Evolutionary conservation across 148 eudicot species (phyloP), one percentile per base, ranked within the genome.

Genomic region (Polygonum maritimum): DNA sequence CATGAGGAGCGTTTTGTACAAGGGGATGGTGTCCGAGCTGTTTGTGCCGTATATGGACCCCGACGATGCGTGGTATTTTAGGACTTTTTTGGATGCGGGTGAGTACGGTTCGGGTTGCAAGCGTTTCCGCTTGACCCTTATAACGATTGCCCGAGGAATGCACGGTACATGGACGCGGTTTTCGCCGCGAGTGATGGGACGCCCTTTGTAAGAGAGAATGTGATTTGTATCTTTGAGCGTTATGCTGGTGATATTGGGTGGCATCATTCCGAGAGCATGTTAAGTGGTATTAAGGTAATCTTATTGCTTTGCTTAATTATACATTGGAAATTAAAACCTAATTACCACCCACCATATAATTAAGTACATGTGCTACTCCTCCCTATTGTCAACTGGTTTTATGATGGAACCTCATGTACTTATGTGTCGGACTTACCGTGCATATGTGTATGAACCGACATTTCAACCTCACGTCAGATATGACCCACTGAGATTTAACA

Each of bases 1-100:
- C 82, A 16, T 81, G 76, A 89, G 98, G 84, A 88, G 76, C 77
- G 98, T 92, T 36, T 82, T 94, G 92, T 89, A 94, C 69, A 90
- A 92, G 79, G 98, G 98, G 69, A 89, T 90, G 81, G 80, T 84
- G 0, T 92, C 98, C 33, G 98, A 94, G 86, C 48, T 94, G 65
- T 94, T 94, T 81, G 98, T 94, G 57, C 98, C 98, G 5, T 94
- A 94, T 38, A 94, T 94, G 98, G 98, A 94, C 63, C 98, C 98
- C 0, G 89, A 85, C 0, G 97, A 94, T 8, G 97, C 97, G 3
- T 94, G 98, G 98, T 94, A 94, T 41, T 94, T 94, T 52, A 94
- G 92, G 88, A 92, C 97, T 18, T 94, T 92, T 78, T 90, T 94
- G 97, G 98, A 94, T 81, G 98, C 98, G 2, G 98, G 98, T 39